These are phyloP conservation scores for Backusella mclennaniae DNA, from an alignment of 192 early-diverging fungal genomes.

Conservation along the genomic window DNA sequence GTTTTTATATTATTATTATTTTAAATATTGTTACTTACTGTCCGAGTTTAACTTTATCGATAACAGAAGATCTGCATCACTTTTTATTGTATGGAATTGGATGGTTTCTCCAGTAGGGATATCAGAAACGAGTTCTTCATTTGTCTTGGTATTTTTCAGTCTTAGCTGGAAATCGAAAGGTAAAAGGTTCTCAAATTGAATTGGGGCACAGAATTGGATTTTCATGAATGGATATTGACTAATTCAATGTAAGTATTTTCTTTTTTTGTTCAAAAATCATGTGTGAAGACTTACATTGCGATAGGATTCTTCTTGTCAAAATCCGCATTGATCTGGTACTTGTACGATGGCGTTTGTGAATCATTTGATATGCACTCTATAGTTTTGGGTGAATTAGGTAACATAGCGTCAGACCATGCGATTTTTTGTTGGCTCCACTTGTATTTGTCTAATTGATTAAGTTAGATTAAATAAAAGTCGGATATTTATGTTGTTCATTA, in stretches of 20 bases:
- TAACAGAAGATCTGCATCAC: not conserved
- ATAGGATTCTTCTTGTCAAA: constrained; percentile 30
- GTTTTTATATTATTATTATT: not conserved
- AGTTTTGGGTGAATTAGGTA: constrained; percentile 21
- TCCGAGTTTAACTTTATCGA: not conserved
- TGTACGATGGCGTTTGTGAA: constrained; percentile 34
- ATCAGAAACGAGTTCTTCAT: not conserved
- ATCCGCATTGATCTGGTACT: constrained; percentile 45
- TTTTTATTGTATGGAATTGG: constrained; percentile 15
- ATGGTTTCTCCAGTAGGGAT: constrained; percentile 10
- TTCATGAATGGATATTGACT: constrained; percentile 64
- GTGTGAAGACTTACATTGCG: not conserved
- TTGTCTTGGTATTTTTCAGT: constrained; percentile 54
- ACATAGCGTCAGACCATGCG: constrained; percentile 64
- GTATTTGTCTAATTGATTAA: constrained; percentile 42
- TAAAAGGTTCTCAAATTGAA: constrained; percentile 80
- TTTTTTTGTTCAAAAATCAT: not conserved
- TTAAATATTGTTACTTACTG: not conserved
- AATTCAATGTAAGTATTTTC: not conserved
- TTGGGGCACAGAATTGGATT: constrained; percentile 51
- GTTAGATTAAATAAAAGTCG: not conserved
- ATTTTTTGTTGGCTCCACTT: constrained; percentile 65
- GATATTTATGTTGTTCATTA: not conserved
- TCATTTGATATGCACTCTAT: constrained; percentile 34
- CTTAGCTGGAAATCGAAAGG: constrained; percentile 67